Base-by-base conservation (phyloP, 208 protist genomes). In the Trypanosoma melophagium region DNA sequence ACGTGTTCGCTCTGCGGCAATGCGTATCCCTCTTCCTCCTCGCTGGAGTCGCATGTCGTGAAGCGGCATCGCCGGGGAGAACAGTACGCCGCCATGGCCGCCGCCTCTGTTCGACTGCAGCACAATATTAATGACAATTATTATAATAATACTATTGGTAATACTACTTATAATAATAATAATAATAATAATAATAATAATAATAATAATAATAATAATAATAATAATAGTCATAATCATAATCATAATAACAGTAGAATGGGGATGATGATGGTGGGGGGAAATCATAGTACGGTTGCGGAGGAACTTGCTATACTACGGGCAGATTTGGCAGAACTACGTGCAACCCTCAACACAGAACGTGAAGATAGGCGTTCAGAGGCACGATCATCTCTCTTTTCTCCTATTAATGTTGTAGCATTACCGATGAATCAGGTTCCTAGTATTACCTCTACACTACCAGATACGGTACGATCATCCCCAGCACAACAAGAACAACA, bases 1-100 rank as follows among this genome's bases (percentile, higher is more conserved):
- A 47, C 60, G 1, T 93, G 87, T 60, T 71, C 71, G 12, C 69
- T 88, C 14, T 93, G 87, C 62, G 80, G 77, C 0, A 93, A 93
- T 58, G 49, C 41, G 4, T 93, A 93, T 69, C 87, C 84, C 5
- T 86, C 68, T 16, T 53, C 58, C 0, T 72, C 76, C 21, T 83
- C 87, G 7, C 63, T 93, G 10, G 60, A 89, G 19, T 93, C 87
- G 16, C 87, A 93, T 72, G 72, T 83, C 28, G 55, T 71, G 7
- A 93, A 93, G 64, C 84, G 84, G 0, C 84, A 93, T 61, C 81
- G 77, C 24, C 74, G 77, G 7, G 40, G 70, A 38, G 16, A 74
- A 14, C 63, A 74, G 3, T 82, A 79, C 28, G 76, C 83, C 1
- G 51, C 64, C 8, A 76, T 84, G 56, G 72, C 81, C 0, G 76